Percentiles rank a stretch among this genome's conserved stretches.
Conservation (phyloP, 192 early-diverging fungal genomes). For the Podila epigama region DNA sequence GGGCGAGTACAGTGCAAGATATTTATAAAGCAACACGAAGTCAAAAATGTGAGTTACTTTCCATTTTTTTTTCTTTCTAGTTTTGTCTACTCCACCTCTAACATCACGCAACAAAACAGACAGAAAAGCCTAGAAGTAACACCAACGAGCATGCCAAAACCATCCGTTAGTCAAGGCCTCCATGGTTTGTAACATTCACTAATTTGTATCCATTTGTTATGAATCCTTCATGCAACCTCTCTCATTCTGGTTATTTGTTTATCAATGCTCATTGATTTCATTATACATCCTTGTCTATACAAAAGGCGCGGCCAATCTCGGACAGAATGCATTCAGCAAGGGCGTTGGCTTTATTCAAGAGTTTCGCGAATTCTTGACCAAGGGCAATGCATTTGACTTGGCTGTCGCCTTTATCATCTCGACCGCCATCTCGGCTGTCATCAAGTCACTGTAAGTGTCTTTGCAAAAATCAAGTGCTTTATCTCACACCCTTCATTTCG, state of each 20-base stretch:
- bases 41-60: no score
- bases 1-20: no score
- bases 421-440: constrained; percentile 11
- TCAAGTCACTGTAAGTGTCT: constrained; percentile 22
- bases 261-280: background rate
- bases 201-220: no score
- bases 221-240: background rate
- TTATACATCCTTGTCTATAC: background rate
- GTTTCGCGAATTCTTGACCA: constrained; percentile 18
- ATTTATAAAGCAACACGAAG: no score
- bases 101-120: background rate
- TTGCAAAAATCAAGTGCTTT: background rate
- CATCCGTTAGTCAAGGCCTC: background rate
- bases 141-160: no score
- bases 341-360: constrained; percentile 7
- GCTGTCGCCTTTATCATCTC: constrained; percentile 23
- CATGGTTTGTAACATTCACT: background rate
- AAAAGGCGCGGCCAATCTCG: background rate
- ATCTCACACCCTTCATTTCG: background rate
- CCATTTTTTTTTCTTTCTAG: no score
- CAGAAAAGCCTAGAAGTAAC: no score
- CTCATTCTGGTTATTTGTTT: background rate
- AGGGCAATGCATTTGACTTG: constrained; percentile 18
- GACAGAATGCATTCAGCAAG: background rate
- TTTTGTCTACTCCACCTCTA: background rate